phyloP scores from a whole-genome alignment of 2,329 filamentous ascomycete species.

The Esteya vermicola region DNA sequence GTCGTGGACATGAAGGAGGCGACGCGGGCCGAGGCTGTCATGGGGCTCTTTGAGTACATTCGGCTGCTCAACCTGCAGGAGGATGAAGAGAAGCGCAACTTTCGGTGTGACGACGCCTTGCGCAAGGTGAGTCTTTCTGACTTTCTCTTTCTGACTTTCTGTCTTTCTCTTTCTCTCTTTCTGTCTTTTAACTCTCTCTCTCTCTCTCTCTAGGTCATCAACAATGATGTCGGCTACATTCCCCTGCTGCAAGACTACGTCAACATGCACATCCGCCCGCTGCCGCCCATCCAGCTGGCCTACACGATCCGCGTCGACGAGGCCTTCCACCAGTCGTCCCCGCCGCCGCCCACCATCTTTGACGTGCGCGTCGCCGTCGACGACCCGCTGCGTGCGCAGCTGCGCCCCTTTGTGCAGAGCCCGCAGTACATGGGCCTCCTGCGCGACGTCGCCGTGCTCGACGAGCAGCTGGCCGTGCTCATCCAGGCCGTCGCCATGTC shows the following conservation, averaged over 20 bases:
- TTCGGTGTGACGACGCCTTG: slow-evolving; percentile 76
- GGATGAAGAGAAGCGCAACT: slow-evolving; percentile 85
- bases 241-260: slow-evolving; percentile 74
- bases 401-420: slow-evolving; percentile 52
- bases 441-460: slow-evolving; percentile 60
- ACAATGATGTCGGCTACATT: slow-evolving; percentile 66
- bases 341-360: slow-evolving; percentile 70
- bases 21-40: slow-evolving; percentile 73
- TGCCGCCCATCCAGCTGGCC: slow-evolving; percentile 68
- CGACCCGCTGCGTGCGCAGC: slow-evolving; percentile 59
- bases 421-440: slow-evolving; percentile 58
- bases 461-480: slow-evolving; percentile 74
- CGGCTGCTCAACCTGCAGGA: slow-evolving; percentile 75
- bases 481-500: slow-evolving; percentile 72
- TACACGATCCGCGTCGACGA: slow-evolving; percentile 93
- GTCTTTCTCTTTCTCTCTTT: background rate
- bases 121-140: slow-evolving; percentile 44
- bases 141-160: background rate
- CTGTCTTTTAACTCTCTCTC: background rate
- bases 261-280: slow-evolving; percentile 59
- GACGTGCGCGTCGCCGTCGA: slow-evolving; percentile 77
- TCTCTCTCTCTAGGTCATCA: slow-evolving; percentile 44
- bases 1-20: slow-evolving; percentile 78
- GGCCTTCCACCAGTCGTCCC: slow-evolving; percentile 51
- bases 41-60: slow-evolving; percentile 93